A percentile compares a stretch with the other conserved stretches of the same genome.
Conservation (phyloP, 345 rosid species). For the Populus ilicifolia region DNA sequence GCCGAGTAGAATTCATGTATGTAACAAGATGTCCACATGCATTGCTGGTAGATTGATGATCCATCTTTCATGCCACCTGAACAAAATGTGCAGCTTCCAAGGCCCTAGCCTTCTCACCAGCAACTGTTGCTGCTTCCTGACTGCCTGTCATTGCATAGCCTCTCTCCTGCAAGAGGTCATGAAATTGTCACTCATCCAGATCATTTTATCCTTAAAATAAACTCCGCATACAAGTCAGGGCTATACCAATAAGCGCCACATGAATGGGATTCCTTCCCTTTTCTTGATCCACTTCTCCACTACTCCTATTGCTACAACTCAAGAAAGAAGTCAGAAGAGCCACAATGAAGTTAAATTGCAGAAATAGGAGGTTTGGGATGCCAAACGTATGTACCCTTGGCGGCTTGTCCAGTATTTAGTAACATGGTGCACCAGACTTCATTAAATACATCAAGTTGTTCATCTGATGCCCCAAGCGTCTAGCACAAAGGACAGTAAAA, state of each 20-base stretch:
- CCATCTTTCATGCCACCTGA: conserved; percentile 8
- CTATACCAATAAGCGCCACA: conserved; percentile 78
- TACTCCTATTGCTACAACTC: conserved; percentile 50
- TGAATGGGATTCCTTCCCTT: conserved; percentile 70
- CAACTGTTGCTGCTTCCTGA: conserved; percentile 45
- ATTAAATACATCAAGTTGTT: conserved; percentile 83
- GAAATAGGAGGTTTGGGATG: neutral
- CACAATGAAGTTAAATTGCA: neutral
- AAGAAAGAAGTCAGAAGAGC: conserved; percentile 5
- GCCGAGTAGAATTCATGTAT: no score
- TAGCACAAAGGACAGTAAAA: conserved; percentile 15
- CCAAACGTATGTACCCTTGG: conserved; percentile 41
- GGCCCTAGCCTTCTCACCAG: conserved; percentile 48
- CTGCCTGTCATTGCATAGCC: conserved; percentile 48
- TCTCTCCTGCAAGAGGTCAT: conserved; percentile 49
- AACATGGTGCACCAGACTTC: conserved; percentile 75
- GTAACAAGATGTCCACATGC: neutral
- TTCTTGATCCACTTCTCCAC: conserved; percentile 48
- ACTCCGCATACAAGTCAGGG: conserved; percentile 1
- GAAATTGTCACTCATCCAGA: no score
- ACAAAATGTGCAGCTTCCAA: conserved; percentile 61
- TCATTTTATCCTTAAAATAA: neutral
- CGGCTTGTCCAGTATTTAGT: conserved; percentile 54
- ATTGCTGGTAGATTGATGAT: neutral
- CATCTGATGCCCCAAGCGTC: conserved; percentile 86